Base-by-base conservation (phyloP, 257 asterid species). In the Solanum virginianum region DNA sequence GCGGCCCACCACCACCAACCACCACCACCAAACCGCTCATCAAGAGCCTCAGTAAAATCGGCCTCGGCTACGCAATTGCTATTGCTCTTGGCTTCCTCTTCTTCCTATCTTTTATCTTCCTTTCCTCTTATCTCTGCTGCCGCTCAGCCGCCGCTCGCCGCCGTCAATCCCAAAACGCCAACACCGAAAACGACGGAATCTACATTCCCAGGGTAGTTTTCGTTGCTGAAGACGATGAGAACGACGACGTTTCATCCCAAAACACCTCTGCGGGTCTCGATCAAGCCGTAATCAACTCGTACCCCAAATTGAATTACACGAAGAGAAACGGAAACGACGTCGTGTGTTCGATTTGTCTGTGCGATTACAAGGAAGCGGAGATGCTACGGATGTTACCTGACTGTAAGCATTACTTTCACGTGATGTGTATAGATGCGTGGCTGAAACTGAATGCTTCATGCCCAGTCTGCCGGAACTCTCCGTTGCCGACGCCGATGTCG, bases 341-440 rank as follows among this genome's bases (percentile, higher is more conserved):
- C 83, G 92, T 92, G n/a, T 96, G 99, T 85, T 55, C 97, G 63
- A 93, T 96, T 0, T 96, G 97, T 79, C 43, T 96, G 89, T 92
- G 95, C 43, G 98, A 96, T 88, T 96, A 94, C 47, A 87, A 92
- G 87, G 97, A 96, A 9, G 16, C 92, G 88, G 99, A 96, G 95
- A 89, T 93, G 92, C 86, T 95, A 87, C 86, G 98, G 90, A 87
- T 95, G 95, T 80, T 96, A 87, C 99, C 99, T 1, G 99, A 96
- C 16, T 96, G 98, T 63, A 91, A 82, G 85, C 98, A 96, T 90
- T 90, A 88, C 70, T 96, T 96, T 49, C 98, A 96, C 87, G 92
- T 93, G 86, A 91, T 87, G 88, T 96, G 99, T 7, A 87, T 96
- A 3, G 98, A 96, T 80, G 94, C 95, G 68, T 96, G 99, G 99